Evolutionary conservation across 176 grass and related monocot species (phyloP), one percentile per base, ranked within the genome.

Genomic region (Cenchrus purpureus): DNA sequence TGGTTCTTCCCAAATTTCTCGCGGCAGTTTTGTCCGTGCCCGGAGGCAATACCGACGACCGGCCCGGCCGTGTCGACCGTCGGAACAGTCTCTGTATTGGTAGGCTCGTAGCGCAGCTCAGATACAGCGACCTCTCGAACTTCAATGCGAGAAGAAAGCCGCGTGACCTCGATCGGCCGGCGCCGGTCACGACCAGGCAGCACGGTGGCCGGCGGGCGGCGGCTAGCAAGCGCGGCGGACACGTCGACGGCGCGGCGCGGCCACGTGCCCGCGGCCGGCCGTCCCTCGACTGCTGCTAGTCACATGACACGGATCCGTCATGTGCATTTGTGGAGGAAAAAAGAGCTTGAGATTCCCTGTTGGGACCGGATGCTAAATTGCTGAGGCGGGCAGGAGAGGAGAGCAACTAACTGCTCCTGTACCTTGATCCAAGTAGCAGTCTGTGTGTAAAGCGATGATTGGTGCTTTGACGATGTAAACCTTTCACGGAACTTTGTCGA

Each of bases 261-360:
- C 65, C 87, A 74, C 77, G 87, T 89, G 83, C 78, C 6, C 2
- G 61, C 29, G 78, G 62, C 28, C 78, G 48, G n/a, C n/a, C 46
- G 29, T 19, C 22, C 9, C 12, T 56, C 51, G 17, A 58, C 19
- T 25, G n/a, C 53, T 48, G 42, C 44, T 71, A 2, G 58, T 60
- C n/a, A 40, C 64, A 40, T 67, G 31, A 19, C 65, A 31, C 37
- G 57, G 37, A 40, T 7, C 19, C 19, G 64, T 16, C 31, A 68
- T 9, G 65, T 42, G 65, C 65, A 4, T 10, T 10, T 40, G 37
- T 0, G 14, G 7, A 5, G 3, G 49, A 25, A 25, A 25, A 54
- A 37, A 12, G 48, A 68, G 65, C 7, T 40, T 1, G 65, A 55
- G 12, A 68, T 20, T 63, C 31, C 32, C 40, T n/a, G 5, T 45